phyloP scores from a whole-genome alignment of 2,329 filamentous ascomycete species.

The Mollisiaceae sp. region DNA sequence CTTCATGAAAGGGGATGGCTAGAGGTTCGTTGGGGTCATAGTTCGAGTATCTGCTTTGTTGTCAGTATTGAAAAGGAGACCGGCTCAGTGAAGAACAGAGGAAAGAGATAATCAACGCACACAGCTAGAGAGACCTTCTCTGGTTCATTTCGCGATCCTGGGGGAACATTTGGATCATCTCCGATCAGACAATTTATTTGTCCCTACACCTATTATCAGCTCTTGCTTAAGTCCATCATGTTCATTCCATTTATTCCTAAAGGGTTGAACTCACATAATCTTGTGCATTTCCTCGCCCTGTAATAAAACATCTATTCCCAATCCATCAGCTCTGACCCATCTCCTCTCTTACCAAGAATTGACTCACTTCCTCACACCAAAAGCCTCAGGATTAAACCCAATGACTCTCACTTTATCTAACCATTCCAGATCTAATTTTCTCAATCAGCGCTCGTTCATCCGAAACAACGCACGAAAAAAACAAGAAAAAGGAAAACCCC shows the following conservation, averaged over 20 bases:
- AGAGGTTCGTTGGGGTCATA: slow-evolving; percentile 17
- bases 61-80: no score
- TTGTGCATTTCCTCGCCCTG: slow-evolving; percentile 10
- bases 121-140: background rate
- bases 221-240: background rate
- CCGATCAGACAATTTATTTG: slow-evolving; percentile 15
- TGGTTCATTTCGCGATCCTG: background rate
- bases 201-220: slow-evolving; percentile 15
- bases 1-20: slow-evolving; percentile 18
- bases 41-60: slow-evolving; percentile 20
- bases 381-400: slow-evolving; percentile 27
- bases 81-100: no score
- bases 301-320: slow-evolving; percentile 26
- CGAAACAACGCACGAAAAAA: background rate
- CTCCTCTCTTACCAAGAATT: no score
- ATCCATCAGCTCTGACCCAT: background rate
- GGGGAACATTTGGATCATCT: slow-evolving; percentile 26
- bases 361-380: slow-evolving; percentile 26
- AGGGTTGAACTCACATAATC: slow-evolving; percentile 19
- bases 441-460: background rate
- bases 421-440: slow-evolving; percentile 23
- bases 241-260: background rate
- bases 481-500: background rate
- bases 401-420: slow-evolving; percentile 14
- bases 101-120: background rate